A percentile compares a stretch with the other conserved stretches of the same genome.
phyloP scores from a whole-genome alignment of 345 rosid species.

The Rhodamnia rubescens region DNA sequence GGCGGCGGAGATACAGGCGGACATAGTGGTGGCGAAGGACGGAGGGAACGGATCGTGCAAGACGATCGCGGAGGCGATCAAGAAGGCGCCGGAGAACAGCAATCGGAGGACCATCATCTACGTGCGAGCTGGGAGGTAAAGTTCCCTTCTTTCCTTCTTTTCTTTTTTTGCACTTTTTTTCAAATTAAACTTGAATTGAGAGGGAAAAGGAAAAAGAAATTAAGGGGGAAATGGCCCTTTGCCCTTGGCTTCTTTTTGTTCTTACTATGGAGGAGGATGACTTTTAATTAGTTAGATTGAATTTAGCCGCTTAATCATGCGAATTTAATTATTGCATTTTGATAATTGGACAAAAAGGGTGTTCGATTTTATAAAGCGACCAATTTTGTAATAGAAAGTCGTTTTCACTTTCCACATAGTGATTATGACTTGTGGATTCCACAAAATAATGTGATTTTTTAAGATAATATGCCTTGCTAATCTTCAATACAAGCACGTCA shows the following conservation, averaged over 20 bases:
- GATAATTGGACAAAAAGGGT: not conserved
- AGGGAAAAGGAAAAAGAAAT: not conserved
- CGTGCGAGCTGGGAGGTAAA: slow-evolving; percentile 91
- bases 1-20: slow-evolving; percentile 59
- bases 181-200: not conserved
- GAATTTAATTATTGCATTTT: not conserved
- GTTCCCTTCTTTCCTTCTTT: too few species aligned
- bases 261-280: not conserved
- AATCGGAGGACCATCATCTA: slow-evolving; percentile 61
- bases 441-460: not conserved
- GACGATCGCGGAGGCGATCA: slow-evolving; percentile 81
- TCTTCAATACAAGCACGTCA: not conserved
- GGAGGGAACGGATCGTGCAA: slow-evolving; percentile 72
- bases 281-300: not conserved
- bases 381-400: not conserved
- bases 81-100: slow-evolving; percentile 70
- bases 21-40: slow-evolving; percentile 58
- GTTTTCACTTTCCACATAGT: not conserved
- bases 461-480: not conserved
- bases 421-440: not conserved
- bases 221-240: not conserved
- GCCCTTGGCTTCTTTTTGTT: not conserved
- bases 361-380: not conserved
- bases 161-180: not conserved
- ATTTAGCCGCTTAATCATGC: not conserved